A percentile compares a stretch with the other conserved stretches of the same genome.
These are phyloP conservation scores for Coniochaeta sp. DNA, from an alignment of 2,329 filamentous ascomycete genomes.

Conservation along the genomic window DNA sequence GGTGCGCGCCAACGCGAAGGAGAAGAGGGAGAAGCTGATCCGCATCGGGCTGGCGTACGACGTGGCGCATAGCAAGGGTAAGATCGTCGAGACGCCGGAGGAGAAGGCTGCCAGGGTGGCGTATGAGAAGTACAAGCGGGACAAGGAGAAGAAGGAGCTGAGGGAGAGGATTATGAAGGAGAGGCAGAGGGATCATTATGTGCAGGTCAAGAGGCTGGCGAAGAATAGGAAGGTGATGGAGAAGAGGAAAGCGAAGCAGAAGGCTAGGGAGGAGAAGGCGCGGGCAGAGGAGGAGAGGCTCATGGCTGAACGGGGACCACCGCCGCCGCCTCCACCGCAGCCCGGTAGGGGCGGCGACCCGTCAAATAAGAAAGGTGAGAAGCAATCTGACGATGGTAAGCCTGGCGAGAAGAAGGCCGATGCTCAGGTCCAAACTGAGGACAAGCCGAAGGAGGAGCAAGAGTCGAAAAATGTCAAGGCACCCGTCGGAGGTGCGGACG, in stretches of 20 bases:
- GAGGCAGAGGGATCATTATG: slow-evolving; percentile 23
- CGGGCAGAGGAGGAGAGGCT: slow-evolving; percentile 8
- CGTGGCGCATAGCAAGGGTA: slow-evolving; percentile 52
- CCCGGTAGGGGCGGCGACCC: too few species aligned
- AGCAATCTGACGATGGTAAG: not conserved
- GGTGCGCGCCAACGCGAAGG: slow-evolving; percentile 41
- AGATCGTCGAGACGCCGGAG: slow-evolving; percentile 41
- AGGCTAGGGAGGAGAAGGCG: slow-evolving; percentile 17
- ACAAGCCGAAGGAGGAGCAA: slow-evolving; percentile 17
- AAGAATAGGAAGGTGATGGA: slow-evolving; percentile 24
- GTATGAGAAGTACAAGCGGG: slow-evolving; percentile 29
- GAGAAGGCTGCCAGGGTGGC: slow-evolving; percentile 42
- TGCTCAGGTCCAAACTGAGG: slow-evolving; percentile 3
- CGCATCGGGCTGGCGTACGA: slow-evolving; percentile 54
- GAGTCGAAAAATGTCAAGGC: not conserved
- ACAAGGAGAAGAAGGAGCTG: slow-evolving; percentile 35
- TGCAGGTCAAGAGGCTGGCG: slow-evolving; percentile 28
- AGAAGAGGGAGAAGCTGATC: slow-evolving; percentile 50
- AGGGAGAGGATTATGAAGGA: slow-evolving; percentile 31
- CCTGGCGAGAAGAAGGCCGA: not conserved
- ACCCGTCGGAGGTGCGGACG: not conserved
- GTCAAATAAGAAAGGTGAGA: slow-evolving; percentile 21
- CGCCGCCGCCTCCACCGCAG: not conserved
- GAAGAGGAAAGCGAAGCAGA: slow-evolving; percentile 29
- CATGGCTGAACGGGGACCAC: slow-evolving; percentile 8